These are phyloP conservation scores for Tolypocladium paradoxum DNA, from an alignment of 2,329 filamentous ascomycete genomes.

Conservation along the genomic window DNA sequence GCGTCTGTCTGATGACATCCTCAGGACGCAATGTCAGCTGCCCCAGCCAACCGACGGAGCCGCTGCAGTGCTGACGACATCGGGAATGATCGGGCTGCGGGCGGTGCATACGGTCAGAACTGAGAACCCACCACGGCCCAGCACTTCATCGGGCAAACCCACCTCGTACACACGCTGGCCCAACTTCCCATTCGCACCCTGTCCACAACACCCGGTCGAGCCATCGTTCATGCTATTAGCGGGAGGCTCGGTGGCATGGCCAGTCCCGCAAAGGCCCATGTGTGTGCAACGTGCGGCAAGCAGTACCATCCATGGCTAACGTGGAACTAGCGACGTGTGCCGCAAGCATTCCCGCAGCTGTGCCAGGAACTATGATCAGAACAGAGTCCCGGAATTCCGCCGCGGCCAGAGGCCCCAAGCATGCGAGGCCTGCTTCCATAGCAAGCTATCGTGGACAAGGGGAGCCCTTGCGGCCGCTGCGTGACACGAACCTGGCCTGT, in stretches of 20 bases:
- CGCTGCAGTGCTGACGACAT: neutral
- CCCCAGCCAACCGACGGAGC: no score
- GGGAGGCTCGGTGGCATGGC: neutral
- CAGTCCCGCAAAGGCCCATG: neutral
- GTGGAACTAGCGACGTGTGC: neutral
- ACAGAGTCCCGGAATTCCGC: conserved; percentile 9
- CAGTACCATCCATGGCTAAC: conserved; percentile 9
- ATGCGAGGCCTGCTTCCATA: conserved; percentile 17
- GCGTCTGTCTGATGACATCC: neutral
- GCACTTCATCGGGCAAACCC: neutral
- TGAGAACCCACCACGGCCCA: neutral
- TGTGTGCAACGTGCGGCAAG: conserved; percentile 11
- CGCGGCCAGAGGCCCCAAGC: conserved; percentile 16
- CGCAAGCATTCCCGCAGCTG: conserved; percentile 1
- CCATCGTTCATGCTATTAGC: neutral
- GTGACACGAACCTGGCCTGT: conserved; percentile 7
- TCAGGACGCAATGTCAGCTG: neutral
- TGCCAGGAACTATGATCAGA: conserved; percentile 5
- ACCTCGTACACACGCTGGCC: conserved; percentile 3
- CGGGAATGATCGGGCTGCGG: neutral
- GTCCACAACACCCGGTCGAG: neutral
- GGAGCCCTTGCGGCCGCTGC: conserved; percentile 14
- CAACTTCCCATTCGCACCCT: neutral
- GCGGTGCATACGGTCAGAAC: neutral
- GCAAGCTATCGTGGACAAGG: conserved; percentile 17